A percentile compares a stretch with the other conserved stretches of the same genome.
phyloP scores from a whole-genome alignment of 2,329 filamentous ascomycete genomes.

The Penicillium sp. region DNA sequence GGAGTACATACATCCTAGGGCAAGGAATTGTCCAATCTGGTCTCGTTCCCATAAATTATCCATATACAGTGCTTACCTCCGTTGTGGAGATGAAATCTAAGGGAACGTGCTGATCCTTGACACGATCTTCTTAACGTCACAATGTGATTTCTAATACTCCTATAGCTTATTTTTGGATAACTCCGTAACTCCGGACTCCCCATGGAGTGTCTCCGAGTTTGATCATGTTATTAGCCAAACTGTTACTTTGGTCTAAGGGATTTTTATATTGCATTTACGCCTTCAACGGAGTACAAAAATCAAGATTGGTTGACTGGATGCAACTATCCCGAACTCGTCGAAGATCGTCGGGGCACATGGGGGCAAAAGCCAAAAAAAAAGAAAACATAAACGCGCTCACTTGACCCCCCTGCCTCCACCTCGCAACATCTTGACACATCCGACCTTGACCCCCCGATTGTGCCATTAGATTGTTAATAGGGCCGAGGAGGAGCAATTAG shows the following conservation, averaged over 20 bases:
- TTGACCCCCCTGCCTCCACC: constrained; percentile 2
- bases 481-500: neutral
- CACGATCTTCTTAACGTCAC: neutral
- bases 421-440: constrained; percentile 6
- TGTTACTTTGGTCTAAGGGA: neutral
- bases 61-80: constrained; percentile 9
- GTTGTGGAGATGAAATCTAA: neutral
- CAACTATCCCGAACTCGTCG: neutral
- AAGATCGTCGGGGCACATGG: constrained; percentile 10
- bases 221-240: neutral
- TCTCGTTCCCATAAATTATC: neutral
- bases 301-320: neutral
- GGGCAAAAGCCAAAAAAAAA: constrained; percentile 1
- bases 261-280: neutral
- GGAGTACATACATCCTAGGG: neutral
- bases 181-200: neutral
- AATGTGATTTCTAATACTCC: neutral
- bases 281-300: neutral
- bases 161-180: neutral
- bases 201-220: neutral
- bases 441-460: neutral
- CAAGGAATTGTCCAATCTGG: neutral
- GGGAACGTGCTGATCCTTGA: constrained; percentile 1
- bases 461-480: constrained; percentile 2
- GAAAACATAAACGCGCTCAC: constrained; percentile 2